phyloP scores from a whole-genome alignment of 306 rosid genomes.

The Betula pendula region DNA sequence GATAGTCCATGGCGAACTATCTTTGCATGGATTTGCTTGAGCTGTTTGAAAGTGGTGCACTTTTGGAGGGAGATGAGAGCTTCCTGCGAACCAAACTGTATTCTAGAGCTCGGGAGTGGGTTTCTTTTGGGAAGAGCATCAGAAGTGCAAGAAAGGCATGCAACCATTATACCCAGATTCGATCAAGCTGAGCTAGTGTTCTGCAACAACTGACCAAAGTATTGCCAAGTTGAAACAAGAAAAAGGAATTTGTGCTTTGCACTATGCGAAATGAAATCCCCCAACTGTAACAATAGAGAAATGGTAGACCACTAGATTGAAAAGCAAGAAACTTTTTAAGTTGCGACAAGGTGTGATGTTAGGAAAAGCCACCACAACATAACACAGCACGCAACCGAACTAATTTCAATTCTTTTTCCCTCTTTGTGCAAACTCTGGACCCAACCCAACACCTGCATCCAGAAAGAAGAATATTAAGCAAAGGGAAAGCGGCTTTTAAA shows the following conservation, averaged over 20 bases:
- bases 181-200: neutral
- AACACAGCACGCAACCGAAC: neutral
- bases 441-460: neutral
- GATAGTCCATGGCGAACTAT: slow-evolving; percentile 55
- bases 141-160: slow-evolving; percentile 42
- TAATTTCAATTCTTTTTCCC: neutral
- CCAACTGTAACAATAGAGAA: neutral
- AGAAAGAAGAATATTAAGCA: neutral
- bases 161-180: slow-evolving; percentile 36
- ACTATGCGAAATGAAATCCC: neutral
- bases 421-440: neutral
- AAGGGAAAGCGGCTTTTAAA: neutral
- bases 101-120: slow-evolving; percentile 24
- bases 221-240: neutral
- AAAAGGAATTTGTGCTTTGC: neutral
- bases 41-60: slow-evolving; percentile 52
- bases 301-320: no score
- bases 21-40: slow-evolving; percentile 61
- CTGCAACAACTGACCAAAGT: neutral
- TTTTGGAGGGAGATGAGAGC: slow-evolving; percentile 48
- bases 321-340: neutral
- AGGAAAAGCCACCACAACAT: neutral
- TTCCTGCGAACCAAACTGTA: slow-evolving; percentile 31
- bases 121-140: slow-evolving; percentile 22
- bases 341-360: neutral